These are phyloP conservation scores for Thelephora aurantiotincta DNA, from an alignment of 768 basidiomycete species.

Conservation along the genomic window DNA sequence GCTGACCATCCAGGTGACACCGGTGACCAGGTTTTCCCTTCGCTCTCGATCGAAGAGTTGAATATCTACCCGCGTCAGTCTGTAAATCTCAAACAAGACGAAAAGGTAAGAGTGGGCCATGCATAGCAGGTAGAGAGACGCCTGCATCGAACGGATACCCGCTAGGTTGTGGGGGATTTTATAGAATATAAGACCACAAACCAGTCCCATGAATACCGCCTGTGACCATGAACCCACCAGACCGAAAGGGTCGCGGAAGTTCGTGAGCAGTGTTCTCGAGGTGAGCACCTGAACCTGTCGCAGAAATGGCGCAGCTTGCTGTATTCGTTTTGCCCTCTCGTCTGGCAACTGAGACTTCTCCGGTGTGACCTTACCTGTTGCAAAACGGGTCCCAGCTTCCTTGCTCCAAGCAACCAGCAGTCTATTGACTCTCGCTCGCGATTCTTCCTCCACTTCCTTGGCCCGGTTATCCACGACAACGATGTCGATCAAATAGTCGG, in stretches of 20 bases:
- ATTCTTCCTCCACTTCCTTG: conserved; percentile 19
- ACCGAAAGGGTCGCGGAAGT: background rate
- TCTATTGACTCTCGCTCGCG: too few relatives aligned
- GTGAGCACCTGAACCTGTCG: background rate
- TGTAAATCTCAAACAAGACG: background rate
- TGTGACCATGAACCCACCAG: background rate
- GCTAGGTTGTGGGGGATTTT: background rate
- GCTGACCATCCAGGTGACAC: background rate
- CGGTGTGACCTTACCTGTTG: too few relatives aligned
- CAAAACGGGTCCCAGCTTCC: too few relatives aligned
- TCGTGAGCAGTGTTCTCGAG: background rate
- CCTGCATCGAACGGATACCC: background rate
- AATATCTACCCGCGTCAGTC: background rate
- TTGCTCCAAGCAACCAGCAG: too few relatives aligned
- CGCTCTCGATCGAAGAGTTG: background rate
- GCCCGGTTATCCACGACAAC: conserved; percentile 24
- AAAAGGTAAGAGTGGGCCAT: background rate
- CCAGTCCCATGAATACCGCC: background rate
- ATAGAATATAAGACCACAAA: background rate
- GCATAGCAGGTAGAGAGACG: background rate
- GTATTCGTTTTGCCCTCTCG: too few relatives aligned
- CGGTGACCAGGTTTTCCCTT: background rate
- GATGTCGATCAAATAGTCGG: conserved; percentile 31
- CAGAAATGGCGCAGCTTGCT: background rate
- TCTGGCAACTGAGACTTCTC: too few relatives aligned